Evolutionary conservation across 2,329 filamentous ascomycete genomes (phyloP).

Genomic region (Phialemoniopsis sp.): DNA sequence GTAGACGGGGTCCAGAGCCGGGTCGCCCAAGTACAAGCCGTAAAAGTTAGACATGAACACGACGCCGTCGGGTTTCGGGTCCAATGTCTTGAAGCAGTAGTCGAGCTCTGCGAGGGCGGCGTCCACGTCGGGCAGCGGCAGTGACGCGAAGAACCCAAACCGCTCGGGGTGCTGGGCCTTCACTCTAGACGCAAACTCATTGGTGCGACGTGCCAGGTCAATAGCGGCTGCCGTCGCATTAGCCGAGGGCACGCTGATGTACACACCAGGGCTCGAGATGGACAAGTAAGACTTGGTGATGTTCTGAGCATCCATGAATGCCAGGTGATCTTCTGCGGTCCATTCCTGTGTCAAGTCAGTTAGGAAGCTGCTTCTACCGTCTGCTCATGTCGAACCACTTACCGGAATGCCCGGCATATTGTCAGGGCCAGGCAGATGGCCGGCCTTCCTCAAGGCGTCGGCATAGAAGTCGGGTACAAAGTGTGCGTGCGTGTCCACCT

Average conservation of each 20-base stretch:
- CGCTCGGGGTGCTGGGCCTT: constrained; percentile 14
- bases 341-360: constrained; percentile 1
- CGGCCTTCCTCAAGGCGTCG: constrained; percentile 13
- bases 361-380: no score
- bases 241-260: constrained; percentile 13
- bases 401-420: constrained; percentile 18
- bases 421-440: constrained; percentile 15
- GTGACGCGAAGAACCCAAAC: constrained; percentile 47
- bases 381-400: no score
- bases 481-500: constrained; percentile 17
- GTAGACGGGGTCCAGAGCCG: constrained; percentile 38
- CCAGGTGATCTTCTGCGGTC: constrained; percentile 8
- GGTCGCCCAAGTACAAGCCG: constrained; percentile 46
- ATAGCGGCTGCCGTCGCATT: constrained; percentile 11
- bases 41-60: constrained; percentile 47
- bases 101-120: constrained; percentile 43
- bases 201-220: constrained; percentile 12
- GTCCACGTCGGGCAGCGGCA: constrained; percentile 46
- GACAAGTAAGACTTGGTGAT: constrained; percentile 15
- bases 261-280: constrained; percentile 18
- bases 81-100: constrained; percentile 29
- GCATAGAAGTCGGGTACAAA: constrained; percentile 17
- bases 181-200: constrained; percentile 12
- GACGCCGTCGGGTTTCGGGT: constrained; percentile 41
- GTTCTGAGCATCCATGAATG: constrained; percentile 13